Evolutionary conservation across 768 basidiomycete genomes (phyloP).

Genomic region (Lepiota subincarnata): DNA sequence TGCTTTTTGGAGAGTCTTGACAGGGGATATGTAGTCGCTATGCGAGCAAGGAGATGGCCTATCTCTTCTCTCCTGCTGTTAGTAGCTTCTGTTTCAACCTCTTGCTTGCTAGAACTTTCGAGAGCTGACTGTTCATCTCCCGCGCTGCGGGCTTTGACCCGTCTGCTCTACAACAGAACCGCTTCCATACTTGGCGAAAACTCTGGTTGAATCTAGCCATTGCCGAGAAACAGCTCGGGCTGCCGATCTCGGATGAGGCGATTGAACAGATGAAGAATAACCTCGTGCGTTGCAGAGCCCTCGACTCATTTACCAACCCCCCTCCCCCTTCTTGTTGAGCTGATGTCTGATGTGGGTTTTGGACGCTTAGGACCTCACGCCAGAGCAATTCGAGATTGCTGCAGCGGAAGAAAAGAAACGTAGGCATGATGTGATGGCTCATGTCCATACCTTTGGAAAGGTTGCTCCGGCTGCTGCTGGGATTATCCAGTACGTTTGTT

Average conservation of each 20-base stretch:
- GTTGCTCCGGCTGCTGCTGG: constrained; percentile 94
- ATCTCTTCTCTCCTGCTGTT: constrained; percentile 93
- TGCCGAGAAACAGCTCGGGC: constrained; percentile 93
- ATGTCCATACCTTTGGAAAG: constrained; percentile 94
- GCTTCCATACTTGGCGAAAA: constrained; percentile 92
- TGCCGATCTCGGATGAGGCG: constrained; percentile 85
- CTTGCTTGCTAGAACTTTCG: neutral
- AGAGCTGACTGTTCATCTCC: neutral
- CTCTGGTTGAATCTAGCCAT: constrained; percentile 96
- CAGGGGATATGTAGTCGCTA: constrained; percentile 63
- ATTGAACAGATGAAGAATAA: constrained; percentile 94
- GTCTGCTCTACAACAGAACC: constrained; percentile 65
- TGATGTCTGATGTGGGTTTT: neutral
- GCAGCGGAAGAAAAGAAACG: constrained; percentile 96
- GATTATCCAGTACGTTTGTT: constrained; percentile 77
- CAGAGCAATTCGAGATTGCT: constrained; percentile 86
- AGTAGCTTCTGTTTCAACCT: constrained; percentile 24
- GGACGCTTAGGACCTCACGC: constrained; percentile 63
- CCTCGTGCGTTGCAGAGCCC: constrained; percentile 51
- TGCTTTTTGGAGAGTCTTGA: neutral
- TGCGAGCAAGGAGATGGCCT: constrained; percentile 98
- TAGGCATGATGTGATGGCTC: constrained; percentile 99
- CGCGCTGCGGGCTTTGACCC: too few species aligned
- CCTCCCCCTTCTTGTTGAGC: neutral
- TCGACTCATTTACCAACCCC: neutral